Conservation (phyloP, 2,329 filamentous ascomycete genomes). For the Colletotrichum theobromicola region DNA sequence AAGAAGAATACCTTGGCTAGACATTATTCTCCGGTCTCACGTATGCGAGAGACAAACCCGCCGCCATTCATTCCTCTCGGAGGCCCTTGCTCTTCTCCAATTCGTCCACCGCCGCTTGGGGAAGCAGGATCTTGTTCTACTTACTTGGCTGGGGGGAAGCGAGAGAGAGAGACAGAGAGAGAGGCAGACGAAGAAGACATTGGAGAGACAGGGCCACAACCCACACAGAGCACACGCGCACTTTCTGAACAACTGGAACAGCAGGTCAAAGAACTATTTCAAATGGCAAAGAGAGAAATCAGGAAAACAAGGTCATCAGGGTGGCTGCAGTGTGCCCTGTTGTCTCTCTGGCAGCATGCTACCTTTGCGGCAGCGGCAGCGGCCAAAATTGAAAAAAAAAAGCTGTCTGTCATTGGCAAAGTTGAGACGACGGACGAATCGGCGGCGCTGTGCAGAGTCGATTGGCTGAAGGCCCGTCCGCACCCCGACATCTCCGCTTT, state of each 20-base stretch:
- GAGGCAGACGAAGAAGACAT: background rate
- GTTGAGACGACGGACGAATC: slow-evolving; percentile 22
- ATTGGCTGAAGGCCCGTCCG: slow-evolving; percentile 12
- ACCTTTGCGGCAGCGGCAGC: background rate
- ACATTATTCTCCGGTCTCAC: slow-evolving; percentile 9
- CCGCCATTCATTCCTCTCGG: background rate
- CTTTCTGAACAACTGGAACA: background rate
- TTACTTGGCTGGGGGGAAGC: too few relatives aligned
- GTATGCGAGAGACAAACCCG: background rate
- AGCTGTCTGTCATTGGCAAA: slow-evolving; percentile 14
- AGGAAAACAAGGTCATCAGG: slow-evolving; percentile 14
- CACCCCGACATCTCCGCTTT: slow-evolving; percentile 27
- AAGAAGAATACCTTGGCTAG: background rate
- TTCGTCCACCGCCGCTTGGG: background rate
- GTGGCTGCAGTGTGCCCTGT: background rate
- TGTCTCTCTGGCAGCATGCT: background rate
- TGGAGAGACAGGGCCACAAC: background rate
- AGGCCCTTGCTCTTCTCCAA: background rate
- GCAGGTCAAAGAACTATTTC: background rate
- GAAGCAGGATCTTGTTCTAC: background rate
- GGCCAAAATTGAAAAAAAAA: background rate
- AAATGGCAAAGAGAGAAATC: background rate
- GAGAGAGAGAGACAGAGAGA: too few relatives aligned
- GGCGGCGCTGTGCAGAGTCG: slow-evolving; percentile 3
- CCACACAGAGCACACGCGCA: background rate